Evolutionary conservation across 495 filamentous ascomycete genomes (phyloP), one percentile per base, ranked within the genome.

Genomic region (Patellaria atrata): DNA sequence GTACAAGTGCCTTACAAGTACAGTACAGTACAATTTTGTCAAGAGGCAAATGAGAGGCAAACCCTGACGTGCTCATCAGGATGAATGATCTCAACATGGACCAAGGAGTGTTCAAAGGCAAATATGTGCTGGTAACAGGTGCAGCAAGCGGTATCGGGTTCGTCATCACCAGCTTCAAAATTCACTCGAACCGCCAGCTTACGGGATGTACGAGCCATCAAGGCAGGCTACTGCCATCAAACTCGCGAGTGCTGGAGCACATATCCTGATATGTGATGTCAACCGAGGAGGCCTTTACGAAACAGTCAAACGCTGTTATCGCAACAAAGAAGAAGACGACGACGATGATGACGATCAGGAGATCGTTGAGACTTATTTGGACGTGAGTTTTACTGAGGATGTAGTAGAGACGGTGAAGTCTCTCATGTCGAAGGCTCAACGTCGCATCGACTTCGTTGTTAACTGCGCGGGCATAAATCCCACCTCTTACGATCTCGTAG

Each of bases 381-480:
- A 70, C 33, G 56, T 68, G 22, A 48, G 51, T 27, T 47, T 42
- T 4, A 39, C 39, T 0, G 35, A 43, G 22, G 43, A 41, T 22
- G 48, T 50, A 22, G 32, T 33, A 40, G 34, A 42, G n/a, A 52
- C 56, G 33, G 38, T 65, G 21, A 33, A 44, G 0, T 41, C 41
- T 5, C 42, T 61, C 12, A 45, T 56, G 12, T 26, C 25, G 0
- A 56, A 53, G 12, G n/a, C 48, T 59, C 33, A 43, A 48, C 24
- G 31, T n/a, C n/a, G 37, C 4, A 51, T 67, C 21, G 49, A 67
- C 47, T 53, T 61, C 36, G 51, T 71, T 3, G 63, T 71, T 50
- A 68, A 68, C 47, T 67, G 64, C 38, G 67, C 67, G 0, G 66
- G 67, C 10, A 48, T 69, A 11, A 65, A 67, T 36, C 60, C 64